Conservation (phyloP, 441 rosid genomes). For the Melastoma candidum region DNA sequence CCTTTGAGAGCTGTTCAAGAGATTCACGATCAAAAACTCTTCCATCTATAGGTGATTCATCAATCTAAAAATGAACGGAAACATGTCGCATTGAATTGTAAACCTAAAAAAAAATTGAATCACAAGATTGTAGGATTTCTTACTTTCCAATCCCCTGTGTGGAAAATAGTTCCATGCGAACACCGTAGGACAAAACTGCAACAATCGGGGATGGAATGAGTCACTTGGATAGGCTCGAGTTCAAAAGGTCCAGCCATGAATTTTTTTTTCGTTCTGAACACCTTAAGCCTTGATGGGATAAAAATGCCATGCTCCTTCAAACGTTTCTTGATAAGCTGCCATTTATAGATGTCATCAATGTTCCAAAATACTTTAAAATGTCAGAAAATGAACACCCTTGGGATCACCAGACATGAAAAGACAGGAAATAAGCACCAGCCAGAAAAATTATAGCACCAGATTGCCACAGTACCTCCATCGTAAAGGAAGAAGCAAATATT, state of each 20-base stretch:
- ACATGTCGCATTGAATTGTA: slow-evolving; percentile 17
- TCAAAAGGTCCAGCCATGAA: slow-evolving; percentile 95
- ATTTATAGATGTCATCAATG: slow-evolving; percentile 9
- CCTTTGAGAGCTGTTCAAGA: slow-evolving; percentile 84
- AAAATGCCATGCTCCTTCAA: slow-evolving; percentile 92
- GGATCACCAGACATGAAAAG: no score
- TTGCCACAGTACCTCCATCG: slow-evolving; percentile 69
- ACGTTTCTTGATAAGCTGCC: slow-evolving; percentile 88
- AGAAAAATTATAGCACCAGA: background rate
- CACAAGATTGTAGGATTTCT: slow-evolving; percentile 12
- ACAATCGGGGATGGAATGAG: slow-evolving; percentile 99
- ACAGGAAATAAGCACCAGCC: no score
- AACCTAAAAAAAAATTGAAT: slow-evolving; percentile 7
- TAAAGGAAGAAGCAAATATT: slow-evolving; percentile 87
- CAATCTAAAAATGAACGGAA: slow-evolving; percentile 44
- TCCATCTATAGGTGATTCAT: slow-evolving; percentile 92
- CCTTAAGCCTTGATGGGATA: slow-evolving; percentile 80
- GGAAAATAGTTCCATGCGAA: slow-evolving; percentile 92
- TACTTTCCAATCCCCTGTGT: slow-evolving; percentile 99
- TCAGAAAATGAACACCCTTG: no score
- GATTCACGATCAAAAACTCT: slow-evolving; percentile 74
- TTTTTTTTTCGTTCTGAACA: slow-evolving; percentile 52
- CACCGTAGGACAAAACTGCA: slow-evolving; percentile 94
- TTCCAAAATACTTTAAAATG: slow-evolving; percentile 1
- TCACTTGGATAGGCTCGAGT: slow-evolving; percentile 85